Evolutionary conservation across 129 eudicot genomes (phyloP).

Genomic region (Ambrosia artemisiifolia): DNA sequence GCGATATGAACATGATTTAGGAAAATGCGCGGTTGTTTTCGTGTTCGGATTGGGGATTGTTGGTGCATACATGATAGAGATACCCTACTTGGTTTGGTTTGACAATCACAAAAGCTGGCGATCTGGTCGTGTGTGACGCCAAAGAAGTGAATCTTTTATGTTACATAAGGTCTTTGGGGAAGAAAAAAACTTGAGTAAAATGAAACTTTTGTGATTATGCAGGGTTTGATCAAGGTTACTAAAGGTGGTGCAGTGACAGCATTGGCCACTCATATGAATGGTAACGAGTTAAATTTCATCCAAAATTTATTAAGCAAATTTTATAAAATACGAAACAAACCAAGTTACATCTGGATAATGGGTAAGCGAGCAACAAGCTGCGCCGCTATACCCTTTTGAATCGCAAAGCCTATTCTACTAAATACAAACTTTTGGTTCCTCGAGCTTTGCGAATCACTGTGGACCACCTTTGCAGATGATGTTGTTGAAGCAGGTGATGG

Average conservation of each 20-base stretch:
- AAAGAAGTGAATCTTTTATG: slow-evolving; percentile 32
- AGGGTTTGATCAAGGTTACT: slow-evolving; percentile 72
- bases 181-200: neutral
- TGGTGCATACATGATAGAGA: slow-evolving; percentile 54
- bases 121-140: slow-evolving; percentile 59
- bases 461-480: slow-evolving; percentile 90
- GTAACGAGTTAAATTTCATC: too few species aligned
- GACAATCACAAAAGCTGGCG: slow-evolving; percentile 39
- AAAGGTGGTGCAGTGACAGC: slow-evolving; percentile 55
- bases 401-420: too few species aligned
- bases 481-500: slow-evolving; percentile 71
- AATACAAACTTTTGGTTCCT: too few species aligned
- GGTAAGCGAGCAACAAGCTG: too few species aligned
- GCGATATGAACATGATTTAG: slow-evolving; percentile 26
- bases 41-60: slow-evolving; percentile 76
- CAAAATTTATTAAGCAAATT: too few species aligned
- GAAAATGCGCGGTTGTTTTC: slow-evolving; percentile 52
- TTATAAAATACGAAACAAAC: too few species aligned
- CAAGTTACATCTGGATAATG: too few species aligned
- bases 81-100: slow-evolving; percentile 64
- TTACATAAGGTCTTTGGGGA: neutral
- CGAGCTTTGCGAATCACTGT: too few species aligned
- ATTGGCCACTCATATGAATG: slow-evolving; percentile 62
- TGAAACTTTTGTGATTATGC: slow-evolving; percentile 18
- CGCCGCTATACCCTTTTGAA: too few species aligned